Percentiles rank a stretch among this genome's conserved stretches.
Conservation (phyloP, 371 early-diverging fungal genomes). For the Rhizopus sp. region DNA sequence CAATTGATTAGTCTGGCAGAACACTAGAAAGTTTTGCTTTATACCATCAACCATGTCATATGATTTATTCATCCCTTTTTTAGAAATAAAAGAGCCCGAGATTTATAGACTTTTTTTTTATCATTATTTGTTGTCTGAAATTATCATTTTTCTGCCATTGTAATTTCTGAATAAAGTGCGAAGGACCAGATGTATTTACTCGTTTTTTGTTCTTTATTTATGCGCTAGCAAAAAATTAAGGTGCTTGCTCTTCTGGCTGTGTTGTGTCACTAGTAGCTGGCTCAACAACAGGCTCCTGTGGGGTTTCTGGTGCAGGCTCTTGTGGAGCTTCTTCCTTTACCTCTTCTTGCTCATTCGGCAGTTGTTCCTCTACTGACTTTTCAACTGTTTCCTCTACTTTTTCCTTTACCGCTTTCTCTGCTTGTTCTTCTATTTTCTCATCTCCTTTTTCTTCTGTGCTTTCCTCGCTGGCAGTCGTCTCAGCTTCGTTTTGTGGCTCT, state of each 20-base stretch:
- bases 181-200: constrained; percentile 7
- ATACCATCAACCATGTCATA: not conserved
- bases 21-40: constrained; percentile 12
- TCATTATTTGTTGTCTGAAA: too few relatives aligned
- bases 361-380: too few relatives aligned
- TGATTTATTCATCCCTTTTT: not conserved
- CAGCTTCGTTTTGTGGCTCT: too few relatives aligned
- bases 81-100: too few relatives aligned
- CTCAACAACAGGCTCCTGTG: not conserved
- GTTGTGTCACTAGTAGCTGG: not conserved
- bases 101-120: too few relatives aligned
- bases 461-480: too few relatives aligned
- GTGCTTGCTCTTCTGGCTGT: not conserved
- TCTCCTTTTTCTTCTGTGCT: too few relatives aligned
- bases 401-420: too few relatives aligned
- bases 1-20: constrained; percentile 40
- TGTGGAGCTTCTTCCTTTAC: not conserved
- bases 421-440: too few relatives aligned
- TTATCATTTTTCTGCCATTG: too few relatives aligned
- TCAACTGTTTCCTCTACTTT: too few relatives aligned
- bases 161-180: not conserved
- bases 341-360: not conserved
- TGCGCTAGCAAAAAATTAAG: constrained; percentile 1
- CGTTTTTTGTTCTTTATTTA: constrained; percentile 1
- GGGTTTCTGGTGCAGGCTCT: too few relatives aligned